A percentile compares a stretch with the other conserved stretches of the same genome.
phyloP scores from a whole-genome alignment of 1,284 basidiomycete genomes.

The Coniferiporia weirii region DNA sequence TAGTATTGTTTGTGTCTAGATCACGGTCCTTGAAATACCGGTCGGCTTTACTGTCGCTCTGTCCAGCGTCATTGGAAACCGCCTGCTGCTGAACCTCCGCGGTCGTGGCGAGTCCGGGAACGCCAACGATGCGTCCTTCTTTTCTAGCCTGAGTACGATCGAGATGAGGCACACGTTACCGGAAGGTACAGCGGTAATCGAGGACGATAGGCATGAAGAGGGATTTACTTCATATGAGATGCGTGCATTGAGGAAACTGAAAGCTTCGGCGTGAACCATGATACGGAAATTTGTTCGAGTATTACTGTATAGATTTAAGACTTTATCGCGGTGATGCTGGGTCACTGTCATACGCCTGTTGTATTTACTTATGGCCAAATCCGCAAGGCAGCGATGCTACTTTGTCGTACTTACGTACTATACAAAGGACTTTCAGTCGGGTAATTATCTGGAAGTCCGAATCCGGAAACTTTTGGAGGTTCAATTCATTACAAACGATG shows the following conservation, averaged over 20 bases:
- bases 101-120: slow-evolving; percentile 17
- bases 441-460: neutral
- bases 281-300: neutral
- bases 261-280: neutral
- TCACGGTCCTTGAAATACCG: slow-evolving; percentile 43
- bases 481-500: slow-evolving; percentile 6
- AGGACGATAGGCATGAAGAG: neutral
- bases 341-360: too few relatives aligned
- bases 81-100: slow-evolving; percentile 51
- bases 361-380: too few relatives aligned
- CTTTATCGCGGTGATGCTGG: too few relatives aligned
- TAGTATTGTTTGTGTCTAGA: slow-evolving; percentile 16
- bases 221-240: slow-evolving; percentile 6
- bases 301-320: too few relatives aligned
- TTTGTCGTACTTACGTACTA: too few relatives aligned
- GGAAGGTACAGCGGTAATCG: neutral
- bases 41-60: slow-evolving; percentile 53
- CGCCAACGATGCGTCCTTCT: neutral
- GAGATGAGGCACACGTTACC: too few relatives aligned
- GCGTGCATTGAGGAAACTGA: neutral
- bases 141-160: too few relatives aligned
- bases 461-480: neutral
- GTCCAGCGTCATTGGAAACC: slow-evolving; percentile 50
- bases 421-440: neutral
- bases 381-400: too few relatives aligned